These are phyloP conservation scores for Asterophora parasitica DNA, from an alignment of 768 basidiomycete genomes.

Conservation along the genomic window DNA sequence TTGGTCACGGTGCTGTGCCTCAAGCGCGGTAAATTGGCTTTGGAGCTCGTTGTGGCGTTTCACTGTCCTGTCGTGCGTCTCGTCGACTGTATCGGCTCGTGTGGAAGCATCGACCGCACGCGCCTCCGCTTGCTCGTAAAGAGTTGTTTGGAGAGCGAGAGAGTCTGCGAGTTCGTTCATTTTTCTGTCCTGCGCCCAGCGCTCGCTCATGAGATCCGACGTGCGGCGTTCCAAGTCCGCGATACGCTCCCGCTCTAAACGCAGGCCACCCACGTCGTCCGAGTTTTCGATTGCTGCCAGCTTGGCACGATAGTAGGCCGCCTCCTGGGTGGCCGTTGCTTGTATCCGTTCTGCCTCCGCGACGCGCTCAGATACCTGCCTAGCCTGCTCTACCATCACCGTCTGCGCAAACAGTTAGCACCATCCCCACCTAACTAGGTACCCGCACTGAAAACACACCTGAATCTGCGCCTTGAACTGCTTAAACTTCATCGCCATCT, in stretches of 20 bases:
- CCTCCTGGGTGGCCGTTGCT: constrained; percentile 81
- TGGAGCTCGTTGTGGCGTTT: constrained; percentile 71
- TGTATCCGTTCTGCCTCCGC: constrained; percentile 77
- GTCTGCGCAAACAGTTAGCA: constrained; percentile 36
- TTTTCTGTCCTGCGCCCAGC: constrained; percentile 63
- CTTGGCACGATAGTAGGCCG: constrained; percentile 94
- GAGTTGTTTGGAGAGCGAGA: constrained; percentile 68
- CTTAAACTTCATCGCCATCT: constrained; percentile 79
- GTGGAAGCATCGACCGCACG: constrained; percentile 69
- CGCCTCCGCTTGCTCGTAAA: constrained; percentile 76
- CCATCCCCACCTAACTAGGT: constrained; percentile 2
- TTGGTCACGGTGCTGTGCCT: constrained; percentile 69
- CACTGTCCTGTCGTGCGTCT: constrained; percentile 55
- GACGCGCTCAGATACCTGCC: constrained; percentile 69
- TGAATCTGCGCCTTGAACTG: constrained; percentile 83
- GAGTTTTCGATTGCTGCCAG: constrained; percentile 78
- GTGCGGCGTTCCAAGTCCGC: constrained; percentile 71
- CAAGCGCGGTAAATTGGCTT: constrained; percentile 52
- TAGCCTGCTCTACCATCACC: constrained; percentile 72
- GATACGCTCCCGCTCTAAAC: constrained; percentile 75
- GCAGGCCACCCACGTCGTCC: constrained; percentile 57
- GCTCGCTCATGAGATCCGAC: constrained; percentile 54
- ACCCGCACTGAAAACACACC: constrained; percentile 40
- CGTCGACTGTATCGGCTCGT: constrained; percentile 73
- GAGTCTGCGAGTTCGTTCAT: constrained; percentile 69